Conservation (phyloP, 352 stramenopile species). For the Aphanomyces cochlioides region DNA sequence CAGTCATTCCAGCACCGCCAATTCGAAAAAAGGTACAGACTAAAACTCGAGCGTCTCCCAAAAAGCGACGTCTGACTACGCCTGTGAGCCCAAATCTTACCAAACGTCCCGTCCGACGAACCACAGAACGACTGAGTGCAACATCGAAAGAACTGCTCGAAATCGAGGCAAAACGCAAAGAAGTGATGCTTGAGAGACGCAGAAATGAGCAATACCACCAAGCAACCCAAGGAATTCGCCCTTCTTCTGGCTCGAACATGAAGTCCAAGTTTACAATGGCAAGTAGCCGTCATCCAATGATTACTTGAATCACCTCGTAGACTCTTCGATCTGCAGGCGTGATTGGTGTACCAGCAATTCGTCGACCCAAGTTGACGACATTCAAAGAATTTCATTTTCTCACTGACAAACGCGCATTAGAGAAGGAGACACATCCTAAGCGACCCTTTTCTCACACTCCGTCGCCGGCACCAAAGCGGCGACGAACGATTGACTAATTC, state of each 20-base stretch:
- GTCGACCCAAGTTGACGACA: slow-evolving; percentile 22
- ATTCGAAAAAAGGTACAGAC: slow-evolving; percentile 7
- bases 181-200: slow-evolving; percentile 24
- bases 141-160: slow-evolving; percentile 25
- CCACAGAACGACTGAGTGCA: slow-evolving; percentile 16
- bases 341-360: slow-evolving; percentile 22
- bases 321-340: slow-evolving; percentile 28
- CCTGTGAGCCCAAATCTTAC: slow-evolving; percentile 8
- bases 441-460: background rate
- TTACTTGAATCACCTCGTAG: slow-evolving; percentile 7
- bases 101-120: slow-evolving; percentile 14
- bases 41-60: background rate
- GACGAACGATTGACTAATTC: background rate
- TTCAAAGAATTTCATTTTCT: slow-evolving; percentile 24
- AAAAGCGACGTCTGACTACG: slow-evolving; percentile 7
- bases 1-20: background rate
- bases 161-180: slow-evolving; percentile 17
- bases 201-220: slow-evolving; percentile 22
- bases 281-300: background rate
- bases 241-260: background rate
- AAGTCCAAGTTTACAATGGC: slow-evolving; percentile 22
- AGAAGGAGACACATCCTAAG: slow-evolving; percentile 6
- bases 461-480: background rate
- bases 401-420: slow-evolving; percentile 7
- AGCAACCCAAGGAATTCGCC: slow-evolving; percentile 13